These are phyloP conservation scores for Aquilaria yunnanensis DNA, from an alignment of 345 rosid species.

Conservation along the genomic window DNA sequence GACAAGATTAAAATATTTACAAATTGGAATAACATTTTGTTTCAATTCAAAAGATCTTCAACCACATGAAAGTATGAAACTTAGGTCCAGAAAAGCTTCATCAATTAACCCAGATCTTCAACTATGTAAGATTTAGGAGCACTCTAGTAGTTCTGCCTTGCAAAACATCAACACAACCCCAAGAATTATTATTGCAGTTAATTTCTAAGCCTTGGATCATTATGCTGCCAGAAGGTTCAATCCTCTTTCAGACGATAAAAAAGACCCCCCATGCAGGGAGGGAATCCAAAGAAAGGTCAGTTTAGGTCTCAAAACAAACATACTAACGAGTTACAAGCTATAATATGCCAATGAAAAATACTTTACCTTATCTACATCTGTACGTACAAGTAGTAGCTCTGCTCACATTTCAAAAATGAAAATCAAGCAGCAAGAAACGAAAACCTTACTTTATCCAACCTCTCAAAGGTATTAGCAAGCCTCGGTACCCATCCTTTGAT, in stretches of 20 bases:
- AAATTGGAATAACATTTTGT: not conserved
- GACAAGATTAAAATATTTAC: not conserved
- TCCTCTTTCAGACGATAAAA: too few species aligned
- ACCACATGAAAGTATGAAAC: not conserved
- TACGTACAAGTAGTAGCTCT: not conserved
- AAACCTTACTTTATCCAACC: conserved; percentile 63
- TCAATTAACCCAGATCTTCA: not conserved
- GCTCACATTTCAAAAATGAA: not conserved
- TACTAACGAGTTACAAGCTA: too few species aligned
- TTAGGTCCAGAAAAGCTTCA: not conserved
- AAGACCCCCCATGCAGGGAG: too few species aligned
- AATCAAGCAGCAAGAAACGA: not conserved
- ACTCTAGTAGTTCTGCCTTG: too few species aligned
- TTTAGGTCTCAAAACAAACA: too few species aligned
- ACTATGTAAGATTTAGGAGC: not conserved
- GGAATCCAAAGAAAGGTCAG: too few species aligned
- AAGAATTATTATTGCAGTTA: too few species aligned
- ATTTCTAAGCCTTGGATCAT: too few species aligned
- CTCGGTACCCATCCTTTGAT: conserved; percentile 81
- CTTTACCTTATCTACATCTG: too few species aligned
- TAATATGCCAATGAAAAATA: too few species aligned
- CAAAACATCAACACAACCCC: too few species aligned
- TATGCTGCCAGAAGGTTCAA: too few species aligned
- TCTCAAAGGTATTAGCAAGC: conserved; percentile 63
- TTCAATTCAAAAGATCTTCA: not conserved